Evolutionary conservation across 495 filamentous ascomycete species (phyloP).

Genomic region (Lasiosphaeriaceae sp.): DNA sequence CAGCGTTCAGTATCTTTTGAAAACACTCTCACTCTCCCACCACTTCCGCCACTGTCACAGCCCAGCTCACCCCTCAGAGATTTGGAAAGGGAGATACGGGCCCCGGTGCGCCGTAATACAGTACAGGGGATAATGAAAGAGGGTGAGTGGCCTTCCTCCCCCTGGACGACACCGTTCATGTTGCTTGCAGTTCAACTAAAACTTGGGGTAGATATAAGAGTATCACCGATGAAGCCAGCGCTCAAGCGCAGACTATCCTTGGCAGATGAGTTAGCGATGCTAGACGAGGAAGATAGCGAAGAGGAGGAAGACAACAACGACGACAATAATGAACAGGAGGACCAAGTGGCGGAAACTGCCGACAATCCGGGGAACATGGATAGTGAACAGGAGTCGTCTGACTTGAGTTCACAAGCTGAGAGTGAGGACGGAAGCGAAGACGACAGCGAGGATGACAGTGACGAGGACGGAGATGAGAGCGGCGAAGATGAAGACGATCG

Average conservation of each 20-base stretch:
- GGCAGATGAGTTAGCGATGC: conserved; percentile 13
- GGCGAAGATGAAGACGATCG: background rate
- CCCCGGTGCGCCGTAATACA: conserved; percentile 10
- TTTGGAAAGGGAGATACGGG: background rate
- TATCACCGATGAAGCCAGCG: background rate
- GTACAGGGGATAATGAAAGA: conserved; percentile 3
- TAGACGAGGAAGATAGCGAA: conserved; percentile 2
- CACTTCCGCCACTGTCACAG: background rate
- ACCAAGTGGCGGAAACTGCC: background rate
- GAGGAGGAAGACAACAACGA: background rate
- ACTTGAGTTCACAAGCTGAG: background rate
- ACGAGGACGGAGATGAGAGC: background rate
- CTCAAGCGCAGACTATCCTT: conserved; percentile 13
- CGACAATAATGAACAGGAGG: background rate
- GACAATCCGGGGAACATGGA: too few species aligned
- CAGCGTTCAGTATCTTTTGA: background rate
- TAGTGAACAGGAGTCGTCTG: background rate
- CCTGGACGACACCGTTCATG: background rate
- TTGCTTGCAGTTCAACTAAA: background rate
- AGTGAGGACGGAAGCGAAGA: background rate
- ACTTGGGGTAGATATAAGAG: background rate
- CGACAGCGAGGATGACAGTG: conserved; percentile 1
- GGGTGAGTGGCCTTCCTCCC: background rate
- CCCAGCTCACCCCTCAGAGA: background rate
- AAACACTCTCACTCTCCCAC: background rate